Evolutionary conservation across 768 basidiomycete species (phyloP).

Genomic region (Guyanaporus albipodus): DNA sequence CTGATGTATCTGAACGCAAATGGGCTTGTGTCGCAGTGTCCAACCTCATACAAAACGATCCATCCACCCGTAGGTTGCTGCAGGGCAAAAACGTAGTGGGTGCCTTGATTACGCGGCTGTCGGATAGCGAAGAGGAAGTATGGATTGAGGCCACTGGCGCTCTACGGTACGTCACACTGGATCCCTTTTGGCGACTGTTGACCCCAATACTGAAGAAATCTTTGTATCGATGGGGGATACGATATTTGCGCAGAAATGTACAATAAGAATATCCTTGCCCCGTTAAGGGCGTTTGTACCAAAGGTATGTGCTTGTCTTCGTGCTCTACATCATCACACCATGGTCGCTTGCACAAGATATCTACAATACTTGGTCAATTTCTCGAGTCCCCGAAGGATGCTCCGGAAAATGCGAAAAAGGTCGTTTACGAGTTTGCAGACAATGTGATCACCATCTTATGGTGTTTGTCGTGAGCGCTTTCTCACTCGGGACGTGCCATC

Average conservation of each 20-base stretch:
- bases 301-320: conserved; percentile 47
- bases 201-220: conserved; percentile 54
- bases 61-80: conserved; percentile 82
- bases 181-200: conserved; percentile 4
- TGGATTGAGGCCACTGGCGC: conserved; percentile 85
- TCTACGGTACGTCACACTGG: conserved; percentile 54
- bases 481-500: neutral
- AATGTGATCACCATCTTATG: conserved; percentile 90
- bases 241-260: conserved; percentile 97
- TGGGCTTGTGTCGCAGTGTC: conserved; percentile 98
- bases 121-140: conserved; percentile 89
- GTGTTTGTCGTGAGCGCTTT: conserved; percentile 85
- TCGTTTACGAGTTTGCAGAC: conserved; percentile 85
- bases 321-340: neutral
- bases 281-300: conserved; percentile 69
- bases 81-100: conserved; percentile 92
- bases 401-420: conserved; percentile 64
- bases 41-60: conserved; percentile 92
- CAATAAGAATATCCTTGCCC: conserved; percentile 87
- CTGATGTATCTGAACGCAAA: conserved; percentile 77
- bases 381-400: conserved; percentile 57
- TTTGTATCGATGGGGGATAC: conserved; percentile 93
- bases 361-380: conserved; percentile 63
- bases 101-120: conserved; percentile 77
- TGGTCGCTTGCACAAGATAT: conserved; percentile 50